These are phyloP conservation scores for Skeletonema potamos DNA, from an alignment of 108 stramenopile species.

Conservation along the genomic window DNA sequence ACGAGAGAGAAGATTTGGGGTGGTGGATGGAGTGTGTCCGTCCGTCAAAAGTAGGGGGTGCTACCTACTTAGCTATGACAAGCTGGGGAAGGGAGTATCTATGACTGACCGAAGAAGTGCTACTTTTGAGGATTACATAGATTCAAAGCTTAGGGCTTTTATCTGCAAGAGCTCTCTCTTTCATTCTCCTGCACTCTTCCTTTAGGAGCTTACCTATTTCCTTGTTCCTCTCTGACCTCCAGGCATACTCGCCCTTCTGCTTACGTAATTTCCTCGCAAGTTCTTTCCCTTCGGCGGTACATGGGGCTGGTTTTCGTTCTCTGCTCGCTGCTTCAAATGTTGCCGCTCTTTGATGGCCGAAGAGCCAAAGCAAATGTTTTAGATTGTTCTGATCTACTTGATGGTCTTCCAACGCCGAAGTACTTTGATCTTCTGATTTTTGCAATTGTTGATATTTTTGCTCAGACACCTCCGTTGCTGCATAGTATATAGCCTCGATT, in stretches of 20 bases:
- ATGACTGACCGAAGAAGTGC: too few species aligned
- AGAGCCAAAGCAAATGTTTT: conserved; percentile 71
- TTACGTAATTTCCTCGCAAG: conserved; percentile 31
- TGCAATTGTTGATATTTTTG: conserved; percentile 20
- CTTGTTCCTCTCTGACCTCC: conserved; percentile 23
- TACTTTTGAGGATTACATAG: too few species aligned
- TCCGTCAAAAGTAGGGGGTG: too few species aligned
- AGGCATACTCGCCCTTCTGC: conserved; percentile 19
- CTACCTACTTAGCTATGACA: too few species aligned
- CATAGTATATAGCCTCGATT: conserved; percentile 80
- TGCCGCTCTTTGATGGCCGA: conserved; percentile 64
- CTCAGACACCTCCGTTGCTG: conserved; percentile 49
- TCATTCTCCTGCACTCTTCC: background rate
- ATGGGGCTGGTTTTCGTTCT: conserved; percentile 45
- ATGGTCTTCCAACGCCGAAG: conserved; percentile 8
- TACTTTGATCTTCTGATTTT: background rate
- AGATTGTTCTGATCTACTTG: conserved; percentile 36
- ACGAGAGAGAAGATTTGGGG: too few species aligned
- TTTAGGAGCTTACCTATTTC: conserved; percentile 21
- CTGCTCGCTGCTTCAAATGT: conserved; percentile 25
- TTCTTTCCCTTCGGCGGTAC: conserved; percentile 62
- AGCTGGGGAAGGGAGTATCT: too few species aligned
- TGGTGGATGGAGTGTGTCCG: too few species aligned
- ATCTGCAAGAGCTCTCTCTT: background rate
- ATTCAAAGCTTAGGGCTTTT: background rate